Base-by-base conservation (phyloP, 345 rosid genomes). In the Kernera saxatilis region DNA sequence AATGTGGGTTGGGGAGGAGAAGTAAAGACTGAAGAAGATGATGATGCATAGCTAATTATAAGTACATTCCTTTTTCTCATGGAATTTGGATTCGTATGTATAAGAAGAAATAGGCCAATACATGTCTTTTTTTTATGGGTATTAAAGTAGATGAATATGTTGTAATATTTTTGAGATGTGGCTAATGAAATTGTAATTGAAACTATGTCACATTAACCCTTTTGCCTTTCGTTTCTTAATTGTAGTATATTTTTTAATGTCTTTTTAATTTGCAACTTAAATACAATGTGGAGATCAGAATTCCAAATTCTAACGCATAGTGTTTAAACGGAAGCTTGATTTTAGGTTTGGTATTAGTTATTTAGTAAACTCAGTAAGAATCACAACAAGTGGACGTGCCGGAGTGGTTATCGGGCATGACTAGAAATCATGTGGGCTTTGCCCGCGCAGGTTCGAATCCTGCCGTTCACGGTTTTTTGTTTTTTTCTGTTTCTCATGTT, bases 401-500 rank as follows among this genome's bases (percentile, higher is more conserved):
- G 75, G 79, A 75, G 79, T 75, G 79, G 75, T 82, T 87, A 83
- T 91, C 86, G 87, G 89, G 89, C 93, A 83, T 82, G 92, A 92
- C 89, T 89, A 86, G 92, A 92, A 92, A 84, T 87, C 88, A 82
- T 85, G 91, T 89, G 92, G 91, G 88, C 86, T 87, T 10, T 76
- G 84, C 88, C 90, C 93, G 90, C 89, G 92, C 89, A 82, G 89
- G 90, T 83, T 87, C 85, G 90, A 88, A 86, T 85, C 86, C 86
- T 85, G 89, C 86, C 72, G 67, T 67, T 37, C 60, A 54, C 50
- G 71, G 1, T 13, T 10, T 57, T 44, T 5, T 43, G 6, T 40
- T 2, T 44, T 58, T 22, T 14, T 10, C 2, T 17, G 5, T 33
- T 30, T 33, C 26, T 32, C 26, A 32, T 55, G 1, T 48, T 55